These are phyloP conservation scores for Hymenoscyphus albidus DNA, from an alignment of 2,329 filamentous ascomycete species.

Conservation along the genomic window DNA sequence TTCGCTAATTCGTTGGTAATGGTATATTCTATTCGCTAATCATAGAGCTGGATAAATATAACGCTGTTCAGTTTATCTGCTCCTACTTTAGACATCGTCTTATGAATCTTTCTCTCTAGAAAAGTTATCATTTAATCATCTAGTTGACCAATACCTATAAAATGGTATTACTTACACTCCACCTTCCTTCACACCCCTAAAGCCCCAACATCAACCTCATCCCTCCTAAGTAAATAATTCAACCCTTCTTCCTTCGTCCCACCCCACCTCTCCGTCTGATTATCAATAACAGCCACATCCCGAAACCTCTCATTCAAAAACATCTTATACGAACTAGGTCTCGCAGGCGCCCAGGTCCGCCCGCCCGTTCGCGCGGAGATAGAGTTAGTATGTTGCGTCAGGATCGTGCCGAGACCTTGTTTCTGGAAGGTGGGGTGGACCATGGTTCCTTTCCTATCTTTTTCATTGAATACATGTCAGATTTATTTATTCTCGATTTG, in stretches of 20 bases:
- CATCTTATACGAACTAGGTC: conserved; percentile 17
- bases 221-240: conserved; percentile 8
- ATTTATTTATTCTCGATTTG: neutral
- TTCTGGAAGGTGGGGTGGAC: conserved; percentile 23
- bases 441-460: conserved; percentile 25
- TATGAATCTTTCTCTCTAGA: too few relatives aligned
- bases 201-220: neutral
- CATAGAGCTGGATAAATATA: too few relatives aligned
- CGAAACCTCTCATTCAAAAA: conserved; percentile 19
- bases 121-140: too few relatives aligned
- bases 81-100: too few relatives aligned
- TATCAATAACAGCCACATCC: conserved; percentile 16
- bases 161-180: too few relatives aligned
- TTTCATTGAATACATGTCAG: too few relatives aligned
- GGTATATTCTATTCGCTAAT: too few relatives aligned
- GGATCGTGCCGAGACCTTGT: conserved; percentile 16
- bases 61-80: too few relatives aligned
- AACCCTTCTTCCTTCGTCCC: conserved; percentile 11
- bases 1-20: too few relatives aligned
- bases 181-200: too few relatives aligned
- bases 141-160: too few relatives aligned
- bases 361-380: conserved; percentile 16
- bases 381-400: conserved; percentile 23
- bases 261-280: conserved; percentile 18
- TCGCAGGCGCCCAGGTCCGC: conserved; percentile 19